Base-by-base conservation (phyloP, 768 basidiomycete genomes). In the Mycena vitilis region DNA sequence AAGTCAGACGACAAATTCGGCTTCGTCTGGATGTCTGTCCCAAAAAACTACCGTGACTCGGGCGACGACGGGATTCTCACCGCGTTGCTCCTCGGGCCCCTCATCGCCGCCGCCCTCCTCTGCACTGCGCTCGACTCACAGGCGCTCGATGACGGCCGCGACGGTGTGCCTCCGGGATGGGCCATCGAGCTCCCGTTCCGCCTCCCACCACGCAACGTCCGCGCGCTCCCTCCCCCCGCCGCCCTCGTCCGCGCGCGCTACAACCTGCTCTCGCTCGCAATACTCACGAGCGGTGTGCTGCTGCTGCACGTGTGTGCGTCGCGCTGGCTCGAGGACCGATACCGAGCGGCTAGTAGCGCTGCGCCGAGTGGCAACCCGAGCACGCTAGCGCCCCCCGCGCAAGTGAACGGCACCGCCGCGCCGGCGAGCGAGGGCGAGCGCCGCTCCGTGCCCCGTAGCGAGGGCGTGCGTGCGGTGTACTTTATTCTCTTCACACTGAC, bases 11-110 rank as follows among this genome's bases (percentile, higher is more conserved):
- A 88, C 85, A 78, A 80, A 73, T 88, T 89, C 63, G 89, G 90
- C 40, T 92, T 89, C 74, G 85, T 95, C 30, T 95, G 93, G 93
- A 95, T 95, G 94, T 92, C 94, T 18, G 93, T 94, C 6, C 91
- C 92, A 0, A 94, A 94, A 78, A 94, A 95, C 74, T 95, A 93
- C 75, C 95, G 95, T 75, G 88, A 93, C 63, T 92, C 91, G 54
- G 79, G 85, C 15, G 96, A 97, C 75, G 95, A 98, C 77, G 96
- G 96, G 16, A 88, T 91, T 25, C 80, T 94, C 65, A 95, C 92
- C 49, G 95, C 92, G 3, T 81, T 97, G 15, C 85, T 95, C n/a
- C 85, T 96, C 38, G 92, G 91, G 15, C 95, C 96, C 3, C 82
- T 97, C 37, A 88, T 97, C 60, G 86, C 94, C 10, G 84, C 89